Evolutionary conservation across 2,329 filamentous ascomycete genomes (phyloP).

Genomic region (Talaromyces islandicus): DNA sequence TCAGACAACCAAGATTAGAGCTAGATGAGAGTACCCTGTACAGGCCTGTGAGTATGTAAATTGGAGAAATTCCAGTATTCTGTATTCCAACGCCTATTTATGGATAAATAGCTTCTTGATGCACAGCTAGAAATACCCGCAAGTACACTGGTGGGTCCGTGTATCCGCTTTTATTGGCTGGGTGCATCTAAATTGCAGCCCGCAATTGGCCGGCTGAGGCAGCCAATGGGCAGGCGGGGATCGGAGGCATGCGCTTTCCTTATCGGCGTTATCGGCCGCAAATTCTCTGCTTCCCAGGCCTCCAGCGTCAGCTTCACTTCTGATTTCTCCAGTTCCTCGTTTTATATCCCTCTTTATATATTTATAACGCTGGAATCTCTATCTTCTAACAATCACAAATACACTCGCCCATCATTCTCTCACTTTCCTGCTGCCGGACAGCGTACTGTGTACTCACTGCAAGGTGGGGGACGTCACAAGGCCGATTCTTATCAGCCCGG

Average conservation of each 20-base stretch:
- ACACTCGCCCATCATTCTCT: neutral
- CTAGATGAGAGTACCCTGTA: too few relatives aligned
- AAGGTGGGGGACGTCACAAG: slow-evolving; percentile 10
- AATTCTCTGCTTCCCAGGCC: neutral
- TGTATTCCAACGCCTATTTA: too few relatives aligned
- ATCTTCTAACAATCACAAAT: neutral
- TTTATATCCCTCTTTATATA: neutral
- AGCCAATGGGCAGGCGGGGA: neutral
- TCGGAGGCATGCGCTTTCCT: neutral
- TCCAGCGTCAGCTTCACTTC: neutral
- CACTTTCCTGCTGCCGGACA: neutral
- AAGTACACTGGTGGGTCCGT: too few relatives aligned
- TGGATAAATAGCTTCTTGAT: too few relatives aligned
- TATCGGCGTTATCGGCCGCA: neutral
- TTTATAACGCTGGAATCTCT: neutral
- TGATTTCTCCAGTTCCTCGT: neutral
- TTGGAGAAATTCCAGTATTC: too few relatives aligned
- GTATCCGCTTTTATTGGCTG: too few relatives aligned
- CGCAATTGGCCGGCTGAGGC: neutral
- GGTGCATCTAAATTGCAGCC: too few relatives aligned
- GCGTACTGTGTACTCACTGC: neutral
- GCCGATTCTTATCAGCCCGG: slow-evolving; percentile 5
- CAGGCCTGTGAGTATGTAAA: too few relatives aligned
- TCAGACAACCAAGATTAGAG: too few relatives aligned
- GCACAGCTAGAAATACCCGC: too few relatives aligned